Conservation (phyloP, 2,329 filamentous ascomycete genomes). For the Cucurbitaria berberidis region DNA sequence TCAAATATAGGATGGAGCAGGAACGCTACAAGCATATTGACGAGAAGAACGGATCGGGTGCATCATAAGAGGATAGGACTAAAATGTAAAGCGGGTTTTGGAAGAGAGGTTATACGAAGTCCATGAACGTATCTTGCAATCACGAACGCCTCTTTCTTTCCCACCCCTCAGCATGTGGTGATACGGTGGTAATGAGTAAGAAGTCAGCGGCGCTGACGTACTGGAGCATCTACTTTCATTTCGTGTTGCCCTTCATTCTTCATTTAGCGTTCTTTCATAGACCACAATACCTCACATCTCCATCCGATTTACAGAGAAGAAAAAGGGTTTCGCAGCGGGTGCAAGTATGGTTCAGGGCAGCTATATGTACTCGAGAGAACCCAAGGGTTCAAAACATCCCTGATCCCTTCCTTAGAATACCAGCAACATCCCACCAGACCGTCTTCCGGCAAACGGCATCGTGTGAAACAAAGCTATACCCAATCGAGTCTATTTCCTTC, state of each 20-base stretch:
- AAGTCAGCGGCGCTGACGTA: slow-evolving; percentile 25
- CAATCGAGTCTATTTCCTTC: background rate
- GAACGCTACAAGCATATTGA: slow-evolving; percentile 81
- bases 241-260: slow-evolving; percentile 19
- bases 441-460: slow-evolving; percentile 16
- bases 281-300: background rate
- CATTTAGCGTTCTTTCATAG: slow-evolving; percentile 29
- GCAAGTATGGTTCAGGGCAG: too few species aligned
- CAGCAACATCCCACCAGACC: background rate
- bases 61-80: slow-evolving; percentile 26
- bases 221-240: slow-evolving; percentile 12
- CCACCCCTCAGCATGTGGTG: slow-evolving; percentile 11
- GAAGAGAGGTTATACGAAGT: slow-evolving; percentile 14
- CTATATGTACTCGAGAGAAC: slow-evolving; percentile 4
- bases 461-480: background rate
- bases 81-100: slow-evolving; percentile 21
- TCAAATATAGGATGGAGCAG: slow-evolving; percentile 81
- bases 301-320: background rate
- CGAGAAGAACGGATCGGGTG: slow-evolving; percentile 65
- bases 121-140: slow-evolving; percentile 20
- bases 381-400: slow-evolving; percentile 3
- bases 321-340: background rate
- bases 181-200: slow-evolving; percentile 24
- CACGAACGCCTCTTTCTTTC: slow-evolving; percentile 30
- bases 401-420: background rate